These are phyloP conservation scores for Sarocladiaceae sp. DNA, from an alignment of 2,329 filamentous ascomycete genomes.

Conservation along the genomic window DNA sequence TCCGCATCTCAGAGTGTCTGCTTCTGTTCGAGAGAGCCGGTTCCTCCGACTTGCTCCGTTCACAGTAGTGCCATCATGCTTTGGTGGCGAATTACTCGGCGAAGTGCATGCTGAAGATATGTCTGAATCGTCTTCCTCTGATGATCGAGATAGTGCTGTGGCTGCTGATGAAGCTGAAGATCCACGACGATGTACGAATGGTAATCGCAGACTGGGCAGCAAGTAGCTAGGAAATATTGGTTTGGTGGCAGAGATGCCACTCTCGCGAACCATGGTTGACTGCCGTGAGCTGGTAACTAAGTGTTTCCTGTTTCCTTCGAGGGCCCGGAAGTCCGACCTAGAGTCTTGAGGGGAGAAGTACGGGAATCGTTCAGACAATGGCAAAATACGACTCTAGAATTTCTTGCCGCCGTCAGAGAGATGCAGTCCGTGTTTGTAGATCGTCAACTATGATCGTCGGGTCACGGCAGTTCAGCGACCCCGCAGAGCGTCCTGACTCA, in stretches of 20 bases:
- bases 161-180: constrained; percentile 28
- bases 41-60: constrained; percentile 9
- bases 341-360: background rate
- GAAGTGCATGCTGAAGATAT: constrained; percentile 22
- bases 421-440: background rate
- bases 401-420: background rate
- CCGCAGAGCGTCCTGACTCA: background rate
- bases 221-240: constrained; percentile 48
- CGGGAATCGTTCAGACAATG: background rate
- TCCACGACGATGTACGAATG: constrained; percentile 38
- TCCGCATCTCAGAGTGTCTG: constrained; percentile 55
- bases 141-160: constrained; percentile 13
- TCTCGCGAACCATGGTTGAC: constrained; percentile 27
- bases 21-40: constrained; percentile 39
- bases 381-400: background rate
- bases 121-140: constrained; percentile 7
- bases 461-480: background rate
- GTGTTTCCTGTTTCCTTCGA: no score
- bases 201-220: constrained; percentile 45
- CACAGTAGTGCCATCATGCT: constrained; percentile 14
- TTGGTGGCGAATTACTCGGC: constrained; percentile 22
- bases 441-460: background rate
- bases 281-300: background rate
- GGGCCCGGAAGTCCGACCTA: background rate
- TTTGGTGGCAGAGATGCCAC: constrained; percentile 35